Evolutionary conservation across 78 protist genomes (phyloP).

Genomic region (Dictyostelium brefeldianum): DNA sequence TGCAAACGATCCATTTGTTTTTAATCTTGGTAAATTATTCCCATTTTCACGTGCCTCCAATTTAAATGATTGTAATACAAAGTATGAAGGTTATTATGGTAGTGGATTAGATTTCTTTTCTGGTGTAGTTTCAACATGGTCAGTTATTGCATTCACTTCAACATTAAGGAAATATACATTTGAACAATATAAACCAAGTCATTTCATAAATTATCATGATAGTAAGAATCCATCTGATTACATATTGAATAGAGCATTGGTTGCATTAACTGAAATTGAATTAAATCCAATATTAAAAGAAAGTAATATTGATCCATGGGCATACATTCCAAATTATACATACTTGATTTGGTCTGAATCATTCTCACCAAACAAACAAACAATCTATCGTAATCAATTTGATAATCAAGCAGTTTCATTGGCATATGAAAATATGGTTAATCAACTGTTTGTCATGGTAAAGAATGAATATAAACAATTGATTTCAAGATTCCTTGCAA

Average conservation of each 20-base stretch:
- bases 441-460: not conserved
- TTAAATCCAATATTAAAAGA: not conserved
- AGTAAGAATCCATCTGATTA: not conserved
- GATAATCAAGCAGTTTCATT: not conserved
- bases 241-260: not conserved
- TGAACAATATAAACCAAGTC: not conserved
- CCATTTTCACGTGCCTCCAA: not conserved
- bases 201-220: conserved; percentile 11
- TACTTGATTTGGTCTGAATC: conserved; percentile 1
- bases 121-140: conserved; percentile 5
- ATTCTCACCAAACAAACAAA: not conserved
- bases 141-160: conserved; percentile 5
- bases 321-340: not conserved
- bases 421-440: not conserved
- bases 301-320: not conserved
- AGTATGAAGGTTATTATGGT: not conserved
- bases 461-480: not conserved
- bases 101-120: not conserved
- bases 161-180: not conserved
- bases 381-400: not conserved
- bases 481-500: not conserved
- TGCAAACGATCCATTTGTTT: not conserved
- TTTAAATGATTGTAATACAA: conserved; percentile 38
- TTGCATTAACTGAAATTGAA: conserved; percentile 4
- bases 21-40: not conserved